Conservation (phyloP, 345 rosid species). For the Laguncularia racemosa region DNA sequence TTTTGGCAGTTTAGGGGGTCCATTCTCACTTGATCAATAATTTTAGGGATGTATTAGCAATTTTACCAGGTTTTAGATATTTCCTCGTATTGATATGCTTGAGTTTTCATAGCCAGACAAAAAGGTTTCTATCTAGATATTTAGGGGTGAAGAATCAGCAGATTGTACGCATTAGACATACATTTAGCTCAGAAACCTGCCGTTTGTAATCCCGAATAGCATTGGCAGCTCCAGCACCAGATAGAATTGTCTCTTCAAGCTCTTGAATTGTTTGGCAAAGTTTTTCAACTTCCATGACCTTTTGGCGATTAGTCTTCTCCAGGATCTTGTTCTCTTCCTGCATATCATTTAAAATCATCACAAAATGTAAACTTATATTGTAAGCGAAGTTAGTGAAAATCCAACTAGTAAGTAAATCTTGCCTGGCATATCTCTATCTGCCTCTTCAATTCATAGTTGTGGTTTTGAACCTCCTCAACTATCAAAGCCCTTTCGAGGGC, state of each 20-base stretch:
- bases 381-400: too few relatives aligned
- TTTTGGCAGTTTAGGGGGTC: too few relatives aligned
- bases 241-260: slow-evolving; percentile 78
- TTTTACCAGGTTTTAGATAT: too few relatives aligned
- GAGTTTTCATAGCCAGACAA: too few relatives aligned
- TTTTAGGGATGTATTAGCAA: too few relatives aligned
- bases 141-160: neutral
- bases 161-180: slow-evolving; percentile 15
- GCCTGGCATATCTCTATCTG: slow-evolving; percentile 90
- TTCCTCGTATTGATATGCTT: too few relatives aligned
- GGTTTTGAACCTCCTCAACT: slow-evolving; percentile 94
- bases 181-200: slow-evolving; percentile 72
- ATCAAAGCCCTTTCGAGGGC: slow-evolving; percentile 91
- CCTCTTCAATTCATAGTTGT: slow-evolving; percentile 71
- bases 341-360: slow-evolving; percentile 1
- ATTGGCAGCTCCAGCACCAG: slow-evolving; percentile 82
- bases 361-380: neutral
- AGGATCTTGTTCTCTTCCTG: slow-evolving; percentile 90
- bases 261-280: slow-evolving; percentile 75
- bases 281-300: slow-evolving; percentile 81
- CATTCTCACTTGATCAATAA: too few relatives aligned
- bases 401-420: neutral
- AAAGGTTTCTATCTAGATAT: neutral
- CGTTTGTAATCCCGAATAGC: slow-evolving; percentile 62
- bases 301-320: slow-evolving; percentile 90